Evolutionary conservation across 257 asterid genomes (phyloP).

Genomic region (Thymus mandschuricus): DNA sequence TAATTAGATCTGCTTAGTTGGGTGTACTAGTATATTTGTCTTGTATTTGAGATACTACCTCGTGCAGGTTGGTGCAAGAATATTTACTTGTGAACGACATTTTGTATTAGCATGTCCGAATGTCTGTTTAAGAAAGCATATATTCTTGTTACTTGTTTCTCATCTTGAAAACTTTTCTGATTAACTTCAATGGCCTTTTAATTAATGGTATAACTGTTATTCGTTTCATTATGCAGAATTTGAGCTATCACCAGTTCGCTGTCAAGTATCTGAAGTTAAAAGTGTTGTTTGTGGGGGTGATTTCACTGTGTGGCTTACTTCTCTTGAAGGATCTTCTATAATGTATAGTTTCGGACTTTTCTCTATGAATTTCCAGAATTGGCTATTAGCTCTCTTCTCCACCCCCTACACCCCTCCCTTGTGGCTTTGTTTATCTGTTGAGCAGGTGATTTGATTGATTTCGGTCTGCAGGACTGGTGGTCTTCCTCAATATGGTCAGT

Average conservation of each 20-base stretch:
- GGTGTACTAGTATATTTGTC: not conserved
- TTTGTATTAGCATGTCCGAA: not conserved
- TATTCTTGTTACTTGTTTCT: not conserved
- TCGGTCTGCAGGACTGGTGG: constrained; percentile 76
- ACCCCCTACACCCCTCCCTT: not conserved
- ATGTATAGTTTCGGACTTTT: constrained; percentile 64
- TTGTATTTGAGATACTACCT: not conserved
- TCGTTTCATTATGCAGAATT: constrained; percentile 56
- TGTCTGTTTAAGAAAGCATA: not conserved
- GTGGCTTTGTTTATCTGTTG: constrained; percentile 25
- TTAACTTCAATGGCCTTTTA: not conserved
- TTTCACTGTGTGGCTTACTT: constrained; percentile 93
- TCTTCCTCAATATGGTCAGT: constrained; percentile 97
- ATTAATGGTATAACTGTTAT: too few species aligned
- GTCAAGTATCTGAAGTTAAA: constrained; percentile 65
- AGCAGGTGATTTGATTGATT: constrained; percentile 35
- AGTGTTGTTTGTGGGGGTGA: constrained; percentile 86
- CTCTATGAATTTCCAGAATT: constrained; percentile 17
- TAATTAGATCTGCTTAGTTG: not conserved
- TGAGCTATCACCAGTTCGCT: constrained; percentile 80
- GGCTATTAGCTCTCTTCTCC: not conserved
- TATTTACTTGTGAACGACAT: not conserved
- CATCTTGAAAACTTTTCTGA: not conserved
- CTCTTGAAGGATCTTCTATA: constrained; percentile 89
- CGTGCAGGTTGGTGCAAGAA: not conserved